These are phyloP conservation scores for Salvia sclarea DNA, from an alignment of 305 asterid genomes.

Conservation along the genomic window DNA sequence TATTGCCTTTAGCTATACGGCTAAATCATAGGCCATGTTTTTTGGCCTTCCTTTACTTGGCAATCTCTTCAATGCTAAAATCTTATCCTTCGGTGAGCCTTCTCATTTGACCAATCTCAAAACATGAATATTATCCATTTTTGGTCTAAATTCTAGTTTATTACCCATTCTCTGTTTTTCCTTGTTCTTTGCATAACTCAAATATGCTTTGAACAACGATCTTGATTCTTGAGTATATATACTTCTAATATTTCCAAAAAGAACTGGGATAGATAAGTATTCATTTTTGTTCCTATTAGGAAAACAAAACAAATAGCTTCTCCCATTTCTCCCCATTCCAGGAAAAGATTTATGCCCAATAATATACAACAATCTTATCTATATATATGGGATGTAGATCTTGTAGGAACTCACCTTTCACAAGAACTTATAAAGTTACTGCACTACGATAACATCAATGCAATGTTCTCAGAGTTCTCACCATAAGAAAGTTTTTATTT, in stretches of 20 bases:
- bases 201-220: constrained; percentile 8
- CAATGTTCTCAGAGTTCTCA: no score
- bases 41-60: constrained; percentile 83
- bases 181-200: background rate
- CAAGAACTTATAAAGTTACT: no score
- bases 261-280: background rate
- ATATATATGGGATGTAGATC: no score
- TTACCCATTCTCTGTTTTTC: constrained; percentile 12
- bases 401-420: no score
- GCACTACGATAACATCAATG: no score
- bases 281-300: background rate
- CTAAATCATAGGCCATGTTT: constrained; percentile 88
- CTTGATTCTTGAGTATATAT: background rate
- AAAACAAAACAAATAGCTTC: constrained; percentile 2
- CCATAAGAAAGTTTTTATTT: no score
- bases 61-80: constrained; percentile 83
- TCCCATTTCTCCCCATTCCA: background rate
- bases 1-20: constrained; percentile 86
- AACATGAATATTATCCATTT: constrained; percentile 18
- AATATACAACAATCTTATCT: background rate
- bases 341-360: background rate
- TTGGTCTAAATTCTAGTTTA: constrained; percentile 1
- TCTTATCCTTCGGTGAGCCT: constrained; percentile 96
- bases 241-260: background rate
- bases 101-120: constrained; percentile 26